Evolutionary conservation across 140 eudicot species (phyloP).

Genomic region (Oenanthe javanica): DNA sequence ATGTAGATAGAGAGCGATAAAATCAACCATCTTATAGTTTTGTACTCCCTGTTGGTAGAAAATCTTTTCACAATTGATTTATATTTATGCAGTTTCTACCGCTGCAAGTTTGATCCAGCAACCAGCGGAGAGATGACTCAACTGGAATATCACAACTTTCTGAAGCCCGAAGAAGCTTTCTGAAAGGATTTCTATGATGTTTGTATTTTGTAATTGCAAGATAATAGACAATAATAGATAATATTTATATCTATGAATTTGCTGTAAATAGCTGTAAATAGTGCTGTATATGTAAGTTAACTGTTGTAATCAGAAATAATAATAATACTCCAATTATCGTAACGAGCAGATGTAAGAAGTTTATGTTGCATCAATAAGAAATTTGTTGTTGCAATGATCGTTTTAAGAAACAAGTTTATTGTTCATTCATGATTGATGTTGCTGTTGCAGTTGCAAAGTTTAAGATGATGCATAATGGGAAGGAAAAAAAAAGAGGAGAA

Average conservation of each 20-base stretch:
- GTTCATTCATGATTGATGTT: too few relatives aligned
- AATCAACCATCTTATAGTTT: background rate
- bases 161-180: conserved; percentile 62
- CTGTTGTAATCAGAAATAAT: conserved; percentile 2
- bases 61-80: background rate
- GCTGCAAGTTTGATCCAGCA: conserved; percentile 77
- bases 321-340: background rate
- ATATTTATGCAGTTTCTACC: conserved; percentile 54
- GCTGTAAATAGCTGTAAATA: conserved; percentile 2
- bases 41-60: background rate
- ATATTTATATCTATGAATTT: background rate
- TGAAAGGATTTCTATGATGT: conserved; percentile 12
- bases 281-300: conserved; percentile 3
- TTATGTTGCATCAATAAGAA: background rate
- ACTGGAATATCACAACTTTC: conserved; percentile 74
- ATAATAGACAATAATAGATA: background rate
- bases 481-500: too few relatives aligned
- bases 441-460: too few relatives aligned
- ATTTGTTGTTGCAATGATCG: background rate
- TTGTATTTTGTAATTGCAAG: background rate
- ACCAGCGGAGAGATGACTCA: conserved; percentile 87
- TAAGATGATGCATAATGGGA: too few relatives aligned
- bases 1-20: background rate
- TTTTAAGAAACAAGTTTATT: background rate
- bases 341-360: background rate